phyloP scores from a whole-genome alignment of 306 rosid species.

The Cucumis hystrix region DNA sequence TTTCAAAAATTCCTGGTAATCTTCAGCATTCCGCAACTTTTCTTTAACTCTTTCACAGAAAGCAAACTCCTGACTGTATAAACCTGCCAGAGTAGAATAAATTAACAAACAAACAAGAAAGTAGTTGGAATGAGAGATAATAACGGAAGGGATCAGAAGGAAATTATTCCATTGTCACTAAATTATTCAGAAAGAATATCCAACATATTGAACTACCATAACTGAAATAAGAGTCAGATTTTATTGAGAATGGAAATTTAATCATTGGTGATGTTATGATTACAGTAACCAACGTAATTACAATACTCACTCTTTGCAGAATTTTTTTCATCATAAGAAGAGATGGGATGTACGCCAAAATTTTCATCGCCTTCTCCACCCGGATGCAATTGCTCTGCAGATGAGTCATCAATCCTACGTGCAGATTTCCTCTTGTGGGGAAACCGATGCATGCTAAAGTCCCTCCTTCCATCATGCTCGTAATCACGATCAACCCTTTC shows the following conservation, averaged over 20 bases:
- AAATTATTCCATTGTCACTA: background rate
- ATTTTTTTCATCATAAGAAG: constrained; percentile 55
- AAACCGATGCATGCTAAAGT: constrained; percentile 44
- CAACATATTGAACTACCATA: background rate
- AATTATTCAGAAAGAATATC: background rate
- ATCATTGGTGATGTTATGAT: background rate
- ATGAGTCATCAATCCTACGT: constrained; percentile 55
- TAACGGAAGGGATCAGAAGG: background rate
- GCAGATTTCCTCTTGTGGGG: constrained; percentile 49
- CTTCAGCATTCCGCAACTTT: constrained; percentile 61
- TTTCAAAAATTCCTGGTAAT: constrained; percentile 94
- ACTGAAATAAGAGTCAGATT: background rate
- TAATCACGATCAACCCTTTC: constrained; percentile 67
- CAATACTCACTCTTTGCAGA: constrained; percentile 64
- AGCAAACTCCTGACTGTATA: constrained; percentile 61
- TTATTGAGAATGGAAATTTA: background rate
- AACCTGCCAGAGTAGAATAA: constrained; percentile 33
- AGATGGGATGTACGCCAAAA: constrained; percentile 48
- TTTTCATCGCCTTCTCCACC: constrained; percentile 61
- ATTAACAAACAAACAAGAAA: background rate
- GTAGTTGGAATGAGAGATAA: background rate
- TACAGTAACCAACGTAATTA: background rate
- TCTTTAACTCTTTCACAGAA: constrained; percentile 88
- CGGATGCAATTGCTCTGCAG: constrained; percentile 53
- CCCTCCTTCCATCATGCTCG: constrained; percentile 62